Evolutionary conservation across 148 eudicot genomes (phyloP).

Genomic region (Arbutus unedo): DNA sequence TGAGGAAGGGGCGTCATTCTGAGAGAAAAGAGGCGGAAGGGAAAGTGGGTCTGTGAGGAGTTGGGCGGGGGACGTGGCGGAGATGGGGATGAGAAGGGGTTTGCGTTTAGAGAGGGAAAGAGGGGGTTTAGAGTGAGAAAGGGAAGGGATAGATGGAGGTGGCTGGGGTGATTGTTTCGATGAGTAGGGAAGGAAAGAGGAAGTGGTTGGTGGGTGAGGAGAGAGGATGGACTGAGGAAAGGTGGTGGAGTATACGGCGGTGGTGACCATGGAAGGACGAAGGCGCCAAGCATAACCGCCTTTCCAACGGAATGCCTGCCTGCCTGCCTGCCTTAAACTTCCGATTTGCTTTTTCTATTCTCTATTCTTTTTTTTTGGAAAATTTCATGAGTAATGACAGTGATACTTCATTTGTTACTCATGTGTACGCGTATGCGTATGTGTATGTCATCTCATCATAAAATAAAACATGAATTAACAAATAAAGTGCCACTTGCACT

Average conservation of each 20-base stretch:
- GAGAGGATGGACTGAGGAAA: slow-evolving; percentile 16
- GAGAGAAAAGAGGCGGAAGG: slow-evolving; percentile 24
- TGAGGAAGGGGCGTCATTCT: slow-evolving; percentile 13
- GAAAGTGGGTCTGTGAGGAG: slow-evolving; percentile 34
- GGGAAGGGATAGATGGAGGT: slow-evolving; percentile 1
- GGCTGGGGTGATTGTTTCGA: slow-evolving; percentile 12
- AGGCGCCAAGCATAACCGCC: slow-evolving; percentile 16
- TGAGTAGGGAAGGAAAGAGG: slow-evolving; percentile 22
- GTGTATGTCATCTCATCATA: no score
- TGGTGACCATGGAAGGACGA: slow-evolving; percentile 29
- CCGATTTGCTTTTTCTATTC: no score
- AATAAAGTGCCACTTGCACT: no score
- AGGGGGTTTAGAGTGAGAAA: neutral
- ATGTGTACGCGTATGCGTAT: no score
- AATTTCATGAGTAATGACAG: no score
- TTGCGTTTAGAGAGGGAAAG: slow-evolving; percentile 15
- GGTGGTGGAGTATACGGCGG: neutral
- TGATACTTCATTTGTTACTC: no score
- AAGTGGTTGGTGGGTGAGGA: neutral
- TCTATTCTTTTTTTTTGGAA: no score
- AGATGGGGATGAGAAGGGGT: slow-evolving; percentile 21
- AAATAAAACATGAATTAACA: no score
- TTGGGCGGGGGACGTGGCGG: slow-evolving; percentile 31
- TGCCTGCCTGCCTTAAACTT: no score
- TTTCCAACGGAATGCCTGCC: neutral